These are phyloP conservation scores for Cytospora chrysosperma DNA, from an alignment of 2,329 filamentous ascomycete genomes.

Conservation along the genomic window DNA sequence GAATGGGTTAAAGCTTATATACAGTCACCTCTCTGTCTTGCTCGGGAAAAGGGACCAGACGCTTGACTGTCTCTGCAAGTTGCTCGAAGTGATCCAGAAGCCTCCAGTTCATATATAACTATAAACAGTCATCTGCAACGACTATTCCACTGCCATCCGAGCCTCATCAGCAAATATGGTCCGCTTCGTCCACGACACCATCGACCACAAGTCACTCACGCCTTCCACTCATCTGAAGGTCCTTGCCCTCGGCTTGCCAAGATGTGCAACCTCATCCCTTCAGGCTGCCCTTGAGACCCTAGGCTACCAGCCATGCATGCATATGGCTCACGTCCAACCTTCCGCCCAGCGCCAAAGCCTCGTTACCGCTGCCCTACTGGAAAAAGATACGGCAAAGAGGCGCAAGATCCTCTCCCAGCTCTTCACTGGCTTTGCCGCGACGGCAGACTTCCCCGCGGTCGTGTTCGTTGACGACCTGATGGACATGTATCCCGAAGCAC, in stretches of 20 bases:
- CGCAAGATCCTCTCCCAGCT: conserved; percentile 34
- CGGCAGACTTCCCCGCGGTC: conserved; percentile 33
- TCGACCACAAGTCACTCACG: not conserved
- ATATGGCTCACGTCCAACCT: conserved; percentile 30
- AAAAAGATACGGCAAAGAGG: conserved; percentile 30
- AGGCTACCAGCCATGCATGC: conserved; percentile 34
- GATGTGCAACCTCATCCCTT: conserved; percentile 38
- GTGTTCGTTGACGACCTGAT: conserved; percentile 38
- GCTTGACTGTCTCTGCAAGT: not conserved
- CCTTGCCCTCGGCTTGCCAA: conserved; percentile 31
- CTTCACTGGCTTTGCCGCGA: conserved; percentile 33
- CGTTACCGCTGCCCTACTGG: conserved; percentile 30
- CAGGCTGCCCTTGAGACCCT: conserved; percentile 36
- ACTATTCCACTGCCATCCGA: not conserved
- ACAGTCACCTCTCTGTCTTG: not conserved
- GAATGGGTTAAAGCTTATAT: not conserved
- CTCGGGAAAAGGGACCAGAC: not conserved
- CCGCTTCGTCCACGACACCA: conserved; percentile 19
- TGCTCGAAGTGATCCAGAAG: not conserved
- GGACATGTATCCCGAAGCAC: conserved; percentile 39
- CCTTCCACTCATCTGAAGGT: conserved; percentile 2
- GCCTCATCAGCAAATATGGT: conserved; percentile 6
- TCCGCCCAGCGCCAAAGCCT: conserved; percentile 29
- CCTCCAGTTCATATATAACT: not conserved
- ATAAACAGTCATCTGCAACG: no score